Base-by-base conservation (phyloP, 306 rosid genomes). In the Citrullus amarus region DNA sequence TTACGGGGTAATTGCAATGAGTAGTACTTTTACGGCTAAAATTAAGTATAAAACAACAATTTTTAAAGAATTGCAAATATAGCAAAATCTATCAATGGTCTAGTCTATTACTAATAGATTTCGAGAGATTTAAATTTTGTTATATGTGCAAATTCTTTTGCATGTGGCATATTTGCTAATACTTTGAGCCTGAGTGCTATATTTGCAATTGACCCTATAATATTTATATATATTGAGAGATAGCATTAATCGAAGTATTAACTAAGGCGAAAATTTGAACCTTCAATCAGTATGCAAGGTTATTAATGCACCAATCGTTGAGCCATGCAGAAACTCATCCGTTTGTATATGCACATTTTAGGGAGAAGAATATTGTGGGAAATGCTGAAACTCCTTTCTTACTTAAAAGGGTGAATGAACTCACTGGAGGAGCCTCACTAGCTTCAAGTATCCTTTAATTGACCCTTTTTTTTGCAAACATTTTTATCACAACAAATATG, bases 381-480 rank as follows among this genome's bases (percentile, higher is more conserved):
- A 92, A 87, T 86, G 91, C 90, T 7, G 91, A 85, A 85, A 92
- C 97, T 78, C 98, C 98, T 61, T 92, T 92, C 91, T 84, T 94
- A 81, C 98, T 94, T 79, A 89, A 86, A 25, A 86, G 88, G 79
- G 89, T 94, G 78, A 92, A 79, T 74, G 95, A 90, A 25, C 89
- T 94, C 44, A 92, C 97, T 2, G 92, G 96, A 62, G 98, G 96
- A 69, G 92, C 90, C 73, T 94, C 98, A 34, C 93, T 94, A 32
- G 87, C 92, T 79, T 88, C 97, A 22, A 94, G 98, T 93, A 92
- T 92, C 94, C 92, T 84, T 79, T 74, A 39, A 18, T 38, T 39
- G 8, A 18, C 73, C 9, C 5, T 67, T 1, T 10, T 12, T 62
- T 67, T 28, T 67, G 14, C 53, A 5, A 67, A 67, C 32, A 67